A percentile compares a stretch with the other conserved stretches of the same genome.
Conservation (phyloP, 306 rosid genomes). For the Vigna angularis region DNA sequence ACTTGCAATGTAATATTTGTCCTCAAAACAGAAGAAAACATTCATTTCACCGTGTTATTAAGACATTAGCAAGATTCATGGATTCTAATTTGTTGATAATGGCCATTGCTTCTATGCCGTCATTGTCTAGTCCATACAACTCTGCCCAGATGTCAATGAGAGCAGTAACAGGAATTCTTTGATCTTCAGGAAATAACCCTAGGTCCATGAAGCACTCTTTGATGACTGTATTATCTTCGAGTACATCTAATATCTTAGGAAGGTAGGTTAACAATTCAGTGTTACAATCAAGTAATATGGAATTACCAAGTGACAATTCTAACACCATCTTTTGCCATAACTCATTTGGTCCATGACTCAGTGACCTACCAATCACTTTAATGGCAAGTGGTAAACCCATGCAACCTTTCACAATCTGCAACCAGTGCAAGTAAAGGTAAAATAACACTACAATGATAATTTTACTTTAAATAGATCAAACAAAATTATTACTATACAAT, state of each 20-base stretch:
- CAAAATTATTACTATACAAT: too few relatives aligned
- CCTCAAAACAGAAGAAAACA: not conserved
- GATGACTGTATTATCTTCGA: constrained; percentile 43
- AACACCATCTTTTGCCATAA: constrained; percentile 51
- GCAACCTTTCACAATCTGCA: constrained; percentile 63
- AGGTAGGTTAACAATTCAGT: constrained; percentile 51
- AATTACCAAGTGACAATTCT: constrained; percentile 52
- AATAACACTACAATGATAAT: too few relatives aligned
- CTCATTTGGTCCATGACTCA: constrained; percentile 40
- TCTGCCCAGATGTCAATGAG: constrained; percentile 71
- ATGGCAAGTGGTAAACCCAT: constrained; percentile 65
- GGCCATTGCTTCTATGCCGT: constrained; percentile 46
- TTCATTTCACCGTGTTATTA: constrained; percentile 59
- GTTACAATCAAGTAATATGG: constrained; percentile 49
- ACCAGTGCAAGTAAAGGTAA: constrained; percentile 13
- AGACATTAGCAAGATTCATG: constrained; percentile 53
- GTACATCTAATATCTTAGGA: constrained; percentile 52
- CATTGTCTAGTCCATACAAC: constrained; percentile 50
- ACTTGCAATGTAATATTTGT: not conserved
- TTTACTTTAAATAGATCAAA: too few relatives aligned
- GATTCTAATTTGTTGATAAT: constrained; percentile 46
- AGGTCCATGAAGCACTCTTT: constrained; percentile 81
- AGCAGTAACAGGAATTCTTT: constrained; percentile 57
- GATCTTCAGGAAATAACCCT: constrained; percentile 73
- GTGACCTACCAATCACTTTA: constrained; percentile 55